Evolutionary conservation across 2,329 filamentous ascomycete species (phyloP).

Genomic region (Myriosclerotinia duriaeana): DNA sequence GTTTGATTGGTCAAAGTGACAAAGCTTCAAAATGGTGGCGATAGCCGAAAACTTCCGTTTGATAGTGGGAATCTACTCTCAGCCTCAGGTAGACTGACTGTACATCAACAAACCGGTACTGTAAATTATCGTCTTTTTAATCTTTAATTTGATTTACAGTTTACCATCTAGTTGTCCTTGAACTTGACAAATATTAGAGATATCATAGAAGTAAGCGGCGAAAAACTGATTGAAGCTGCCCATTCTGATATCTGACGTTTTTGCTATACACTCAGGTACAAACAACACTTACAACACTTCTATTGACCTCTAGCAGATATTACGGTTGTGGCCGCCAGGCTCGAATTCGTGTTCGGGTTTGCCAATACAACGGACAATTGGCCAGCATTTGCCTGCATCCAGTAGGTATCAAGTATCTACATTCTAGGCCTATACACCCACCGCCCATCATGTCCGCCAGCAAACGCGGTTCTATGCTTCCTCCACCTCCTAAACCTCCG

Average conservation of each 20-base stretch:
- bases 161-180: neutral
- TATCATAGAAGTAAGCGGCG: slow-evolving; percentile 30
- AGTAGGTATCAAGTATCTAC: slow-evolving; percentile 3
- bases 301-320: slow-evolving; percentile 22
- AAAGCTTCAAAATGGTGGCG: slow-evolving; percentile 20
- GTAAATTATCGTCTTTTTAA: neutral
- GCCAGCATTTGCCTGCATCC: no score
- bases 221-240: slow-evolving; percentile 25
- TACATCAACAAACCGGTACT: neutral
- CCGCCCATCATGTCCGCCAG: slow-evolving; percentile 32
- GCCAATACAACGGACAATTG: neutral
- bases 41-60: slow-evolving; percentile 25
- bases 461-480: slow-evolving; percentile 49
- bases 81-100: no score
- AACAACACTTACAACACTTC: slow-evolving; percentile 24
- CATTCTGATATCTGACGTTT: slow-evolving; percentile 26
- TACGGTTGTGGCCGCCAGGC: neutral
- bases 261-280: slow-evolving; percentile 15
- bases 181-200: neutral
- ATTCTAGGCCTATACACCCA: neutral
- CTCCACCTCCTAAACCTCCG: slow-evolving; percentile 57
- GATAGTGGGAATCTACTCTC: slow-evolving; percentile 7
- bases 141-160: neutral
- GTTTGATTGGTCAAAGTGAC: slow-evolving; percentile 21
- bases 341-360: slow-evolving; percentile 17